Evolutionary conservation across 345 rosid species (phyloP).

Genomic region (Mallotus nudiflorus): DNA sequence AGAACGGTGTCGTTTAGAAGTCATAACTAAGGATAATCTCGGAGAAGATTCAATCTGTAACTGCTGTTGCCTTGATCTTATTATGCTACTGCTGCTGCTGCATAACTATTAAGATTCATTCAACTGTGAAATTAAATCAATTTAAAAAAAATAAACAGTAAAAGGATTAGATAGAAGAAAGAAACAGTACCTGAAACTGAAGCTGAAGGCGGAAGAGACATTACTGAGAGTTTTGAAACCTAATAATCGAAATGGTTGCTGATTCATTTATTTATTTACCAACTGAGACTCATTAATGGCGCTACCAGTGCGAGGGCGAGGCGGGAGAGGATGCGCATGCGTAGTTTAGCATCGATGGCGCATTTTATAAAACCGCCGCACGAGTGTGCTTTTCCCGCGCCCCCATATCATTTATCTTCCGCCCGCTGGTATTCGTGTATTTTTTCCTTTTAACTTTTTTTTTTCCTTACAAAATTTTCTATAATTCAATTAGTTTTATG

Average conservation of each 20-base stretch:
- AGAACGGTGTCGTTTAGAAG: slow-evolving; percentile 42
- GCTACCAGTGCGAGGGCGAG: background rate
- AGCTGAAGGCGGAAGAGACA: no score
- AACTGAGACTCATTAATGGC: background rate
- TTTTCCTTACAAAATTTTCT: no score
- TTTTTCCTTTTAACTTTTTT: no score
- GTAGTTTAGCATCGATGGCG: no score
- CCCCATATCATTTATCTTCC: no score
- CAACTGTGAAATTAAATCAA: background rate
- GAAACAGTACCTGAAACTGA: slow-evolving; percentile 36
- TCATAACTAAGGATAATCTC: slow-evolving; percentile 31
- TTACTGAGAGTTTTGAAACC: slow-evolving; percentile 37
- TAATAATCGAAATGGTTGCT: slow-evolving; percentile 41
- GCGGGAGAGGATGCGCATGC: background rate
- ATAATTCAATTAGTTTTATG: no score
- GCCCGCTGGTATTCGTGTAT: no score
- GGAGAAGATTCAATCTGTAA: slow-evolving; percentile 36
- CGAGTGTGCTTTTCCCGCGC: no score
- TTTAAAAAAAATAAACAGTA: background rate
- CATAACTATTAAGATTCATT: slow-evolving; percentile 34
- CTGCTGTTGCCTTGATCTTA: slow-evolving; percentile 33
- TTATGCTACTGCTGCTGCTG: no score
- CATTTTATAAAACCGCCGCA: no score
- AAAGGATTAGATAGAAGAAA: background rate
- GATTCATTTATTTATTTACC: background rate